A percentile compares a stretch with the other conserved stretches of the same genome.
These are phyloP conservation scores for Phellopilus nigrolimitatus DNA, from an alignment of 1,284 basidiomycete genomes.

Conservation along the genomic window DNA sequence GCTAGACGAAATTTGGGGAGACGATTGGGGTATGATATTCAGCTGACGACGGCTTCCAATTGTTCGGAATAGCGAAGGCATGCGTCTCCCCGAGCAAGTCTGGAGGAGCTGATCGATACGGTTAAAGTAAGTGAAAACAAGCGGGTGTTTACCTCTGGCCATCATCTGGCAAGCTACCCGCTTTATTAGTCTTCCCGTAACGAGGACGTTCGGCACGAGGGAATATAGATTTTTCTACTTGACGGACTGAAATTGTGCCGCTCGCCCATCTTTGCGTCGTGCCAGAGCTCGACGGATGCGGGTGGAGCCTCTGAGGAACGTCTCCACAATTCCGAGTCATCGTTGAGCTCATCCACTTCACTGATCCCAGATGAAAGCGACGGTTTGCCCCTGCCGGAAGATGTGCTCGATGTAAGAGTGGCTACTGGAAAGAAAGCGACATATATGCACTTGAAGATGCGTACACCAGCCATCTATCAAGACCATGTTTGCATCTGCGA, in stretches of 20 bases:
- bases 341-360: constrained; percentile 37
- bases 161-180: background rate
- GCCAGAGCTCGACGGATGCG: constrained; percentile 30
- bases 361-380: constrained; percentile 32
- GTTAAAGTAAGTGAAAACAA: no score
- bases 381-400: constrained; percentile 31
- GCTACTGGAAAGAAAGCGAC: background rate
- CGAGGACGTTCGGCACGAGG: constrained; percentile 8
- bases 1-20: no score
- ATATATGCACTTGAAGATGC: constrained; percentile 22
- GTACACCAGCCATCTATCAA: constrained; percentile 57
- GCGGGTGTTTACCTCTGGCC: no score
- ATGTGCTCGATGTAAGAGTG: constrained; percentile 17
- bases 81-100: no score
- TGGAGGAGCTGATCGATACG: background rate
- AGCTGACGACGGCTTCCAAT: no score
- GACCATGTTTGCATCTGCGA: constrained; percentile 43
- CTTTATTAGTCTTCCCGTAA: background rate
- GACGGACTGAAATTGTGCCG: constrained; percentile 3
- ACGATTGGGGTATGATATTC: no score
- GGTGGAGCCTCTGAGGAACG: constrained; percentile 35
- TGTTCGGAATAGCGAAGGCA: no score
- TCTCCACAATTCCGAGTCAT: constrained; percentile 29
- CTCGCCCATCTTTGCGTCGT: constrained; percentile 41
- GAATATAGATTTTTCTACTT: constrained; percentile 11